These are phyloP conservation scores for Yamagishiella unicocca DNA, from an alignment of 139 green algal species.

Conservation along the genomic window DNA sequence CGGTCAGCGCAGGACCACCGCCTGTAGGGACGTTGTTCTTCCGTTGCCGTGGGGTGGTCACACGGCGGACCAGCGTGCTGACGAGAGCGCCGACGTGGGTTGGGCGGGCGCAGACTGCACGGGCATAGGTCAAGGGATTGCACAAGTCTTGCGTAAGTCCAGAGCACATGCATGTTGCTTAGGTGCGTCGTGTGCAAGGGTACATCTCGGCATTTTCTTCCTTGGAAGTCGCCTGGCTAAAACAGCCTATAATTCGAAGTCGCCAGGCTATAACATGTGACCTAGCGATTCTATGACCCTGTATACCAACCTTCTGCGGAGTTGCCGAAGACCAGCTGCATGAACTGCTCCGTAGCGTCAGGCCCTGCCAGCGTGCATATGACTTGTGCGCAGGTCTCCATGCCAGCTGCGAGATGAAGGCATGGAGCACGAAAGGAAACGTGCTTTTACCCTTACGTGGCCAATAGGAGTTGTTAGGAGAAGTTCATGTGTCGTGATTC, in stretches of 20 bases:
- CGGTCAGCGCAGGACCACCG: neutral
- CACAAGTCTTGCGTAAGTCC: no score
- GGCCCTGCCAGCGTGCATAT: conserved; percentile 61
- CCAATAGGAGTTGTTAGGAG: no score
- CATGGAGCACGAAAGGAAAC: neutral
- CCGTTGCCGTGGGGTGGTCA: conserved; percentile 15
- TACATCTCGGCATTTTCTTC: no score
- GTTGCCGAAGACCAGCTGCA: conserved; percentile 71
- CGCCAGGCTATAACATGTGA: no score
- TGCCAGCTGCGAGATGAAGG: conserved; percentile 26
- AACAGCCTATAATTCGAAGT: no score
- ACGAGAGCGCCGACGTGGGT: conserved; percentile 31
- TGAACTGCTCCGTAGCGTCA: conserved; percentile 59
- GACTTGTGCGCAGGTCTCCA: conserved; percentile 54
- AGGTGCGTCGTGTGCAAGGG: no score
- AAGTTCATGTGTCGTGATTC: no score
- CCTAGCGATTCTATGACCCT: no score
- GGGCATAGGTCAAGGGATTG: neutral
- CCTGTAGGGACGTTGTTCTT: neutral
- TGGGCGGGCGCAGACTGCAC: conserved; percentile 2
- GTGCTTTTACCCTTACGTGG: no score
- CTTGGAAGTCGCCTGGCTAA: no score
- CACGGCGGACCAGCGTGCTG: conserved; percentile 5
- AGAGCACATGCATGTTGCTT: no score
- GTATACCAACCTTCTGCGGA: conserved; percentile 20